Base-by-base conservation (phyloP, 2,329 filamentous ascomycete species). In the Verticillium longisporum region DNA sequence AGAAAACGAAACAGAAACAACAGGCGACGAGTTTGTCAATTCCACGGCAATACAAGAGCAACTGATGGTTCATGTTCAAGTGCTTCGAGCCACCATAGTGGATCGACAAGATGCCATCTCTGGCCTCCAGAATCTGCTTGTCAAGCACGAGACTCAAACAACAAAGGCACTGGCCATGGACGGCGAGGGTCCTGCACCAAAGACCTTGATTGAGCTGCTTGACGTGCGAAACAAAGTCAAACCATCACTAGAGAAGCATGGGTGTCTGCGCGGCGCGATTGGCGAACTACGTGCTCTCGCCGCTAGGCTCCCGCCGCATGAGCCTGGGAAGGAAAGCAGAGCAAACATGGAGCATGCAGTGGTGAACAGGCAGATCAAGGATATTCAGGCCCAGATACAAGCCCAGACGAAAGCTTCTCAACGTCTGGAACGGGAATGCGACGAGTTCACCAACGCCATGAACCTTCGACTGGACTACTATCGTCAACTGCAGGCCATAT, bases 391-490 rank as follows among this genome's bases (percentile, higher is more conserved):
- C 57, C 75, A 82, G 56, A 74, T 83, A 50, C 76, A 65, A 4
- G 73, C 80, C 54, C 85, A 88, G 67, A 77, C 66, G 37, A 87
- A 86, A 68, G 77, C 74, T 0, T 68, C 71, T 0, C 62, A 69
- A 2, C 73, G 73, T 5, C 71, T 88, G 13, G 87, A 91, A 63
- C 84, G 84, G 62, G 93, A 97, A 71, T 77, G 92, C 6, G 88
- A 94, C 56, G 77, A 86, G 33, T 95, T 96, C 71, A 88, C 86
- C 33, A 80, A 81, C 15, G 86, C 89, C 0, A 93, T 96, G 86
- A 98, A 98, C 68, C 81, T 87, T 41, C 88, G 95, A 14, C 76
- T 97, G 0, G 92, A 95, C 61, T 98, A 92, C 71, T 98, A 98
- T 71, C 87, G 89, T 5, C 92, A 97, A 69, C 80, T 98, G 11